phyloP scores from a whole-genome alignment of 176 grass and related monocot species.

The Thalia dealbata region DNA sequence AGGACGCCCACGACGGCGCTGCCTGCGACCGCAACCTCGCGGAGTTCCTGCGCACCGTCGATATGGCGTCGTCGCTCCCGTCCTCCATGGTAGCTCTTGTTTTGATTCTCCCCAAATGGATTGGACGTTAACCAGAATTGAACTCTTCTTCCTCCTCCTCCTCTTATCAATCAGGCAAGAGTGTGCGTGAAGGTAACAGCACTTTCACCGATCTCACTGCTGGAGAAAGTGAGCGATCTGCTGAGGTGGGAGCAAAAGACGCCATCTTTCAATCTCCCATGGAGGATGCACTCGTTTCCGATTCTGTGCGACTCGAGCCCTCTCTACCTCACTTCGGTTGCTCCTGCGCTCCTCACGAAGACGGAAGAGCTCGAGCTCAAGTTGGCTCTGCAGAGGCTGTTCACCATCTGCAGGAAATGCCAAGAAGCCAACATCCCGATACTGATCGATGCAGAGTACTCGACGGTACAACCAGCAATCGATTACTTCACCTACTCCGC shows the following conservation, averaged over 20 bases:
- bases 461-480: constrained; percentile 68
- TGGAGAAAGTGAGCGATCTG: constrained; percentile 68
- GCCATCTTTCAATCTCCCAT: constrained; percentile 50
- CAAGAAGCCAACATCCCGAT: constrained; percentile 45
- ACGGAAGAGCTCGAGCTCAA: constrained; percentile 52
- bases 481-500: constrained; percentile 81
- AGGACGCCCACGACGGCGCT: constrained; percentile 64
- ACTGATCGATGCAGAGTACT: constrained; percentile 88
- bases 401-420: constrained; percentile 40
- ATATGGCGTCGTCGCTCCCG: constrained; percentile 44
- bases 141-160: no score
- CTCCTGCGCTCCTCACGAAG: constrained; percentile 38
- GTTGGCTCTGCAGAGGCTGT: constrained; percentile 42
- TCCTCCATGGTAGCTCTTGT: constrained; percentile 57
- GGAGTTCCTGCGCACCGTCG: constrained; percentile 47
- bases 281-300: constrained; percentile 52
- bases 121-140: no score
- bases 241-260: constrained; percentile 72
- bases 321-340: constrained; percentile 47
- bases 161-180: constrained; percentile 46
- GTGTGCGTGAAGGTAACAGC: constrained; percentile 87
- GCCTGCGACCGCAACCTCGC: constrained; percentile 57
- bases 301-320: constrained; percentile 58
- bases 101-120: no score
- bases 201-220: constrained; percentile 62